These are phyloP conservation scores for Galium porrigens DNA, from an alignment of 305 asterid genomes.

Conservation along the genomic window DNA sequence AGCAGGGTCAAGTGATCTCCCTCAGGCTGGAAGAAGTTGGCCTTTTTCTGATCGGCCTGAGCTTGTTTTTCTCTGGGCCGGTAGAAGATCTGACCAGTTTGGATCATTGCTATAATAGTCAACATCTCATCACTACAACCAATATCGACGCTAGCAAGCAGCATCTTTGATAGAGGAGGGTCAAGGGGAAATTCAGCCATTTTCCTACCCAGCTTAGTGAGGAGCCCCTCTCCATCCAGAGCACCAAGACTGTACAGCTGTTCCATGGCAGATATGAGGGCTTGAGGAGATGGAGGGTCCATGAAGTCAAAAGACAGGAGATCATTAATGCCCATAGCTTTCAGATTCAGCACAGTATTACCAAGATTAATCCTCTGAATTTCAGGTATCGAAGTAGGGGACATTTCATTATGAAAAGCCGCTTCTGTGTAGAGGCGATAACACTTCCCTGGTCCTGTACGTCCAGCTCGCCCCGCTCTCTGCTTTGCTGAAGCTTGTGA, in stretches of 20 bases:
- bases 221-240: slow-evolving; percentile 75
- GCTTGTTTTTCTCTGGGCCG: background rate
- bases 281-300: slow-evolving; percentile 94
- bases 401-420: slow-evolving; percentile 78
- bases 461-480: slow-evolving; percentile 77
- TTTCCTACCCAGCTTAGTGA: slow-evolving; percentile 72
- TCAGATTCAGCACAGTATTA: slow-evolving; percentile 56
- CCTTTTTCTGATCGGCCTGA: background rate
- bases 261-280: slow-evolving; percentile 75
- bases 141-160: slow-evolving; percentile 71
- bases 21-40: background rate
- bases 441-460: slow-evolving; percentile 83
- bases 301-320: slow-evolving; percentile 68
- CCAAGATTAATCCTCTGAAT: slow-evolving; percentile 76
- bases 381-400: slow-evolving; percentile 57
- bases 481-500: slow-evolving; percentile 92
- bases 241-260: slow-evolving; percentile 79
- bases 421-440: slow-evolving; percentile 84
- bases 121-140: slow-evolving; percentile 30
- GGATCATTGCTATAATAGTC: background rate
- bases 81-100: background rate
- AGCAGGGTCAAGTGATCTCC: background rate
- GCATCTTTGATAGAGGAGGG: slow-evolving; percentile 80
- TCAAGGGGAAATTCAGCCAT: slow-evolving; percentile 87
- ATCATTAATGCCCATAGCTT: slow-evolving; percentile 82